Conservation (phyloP, 768 basidiomycete species). For the Mycena pura region DNA sequence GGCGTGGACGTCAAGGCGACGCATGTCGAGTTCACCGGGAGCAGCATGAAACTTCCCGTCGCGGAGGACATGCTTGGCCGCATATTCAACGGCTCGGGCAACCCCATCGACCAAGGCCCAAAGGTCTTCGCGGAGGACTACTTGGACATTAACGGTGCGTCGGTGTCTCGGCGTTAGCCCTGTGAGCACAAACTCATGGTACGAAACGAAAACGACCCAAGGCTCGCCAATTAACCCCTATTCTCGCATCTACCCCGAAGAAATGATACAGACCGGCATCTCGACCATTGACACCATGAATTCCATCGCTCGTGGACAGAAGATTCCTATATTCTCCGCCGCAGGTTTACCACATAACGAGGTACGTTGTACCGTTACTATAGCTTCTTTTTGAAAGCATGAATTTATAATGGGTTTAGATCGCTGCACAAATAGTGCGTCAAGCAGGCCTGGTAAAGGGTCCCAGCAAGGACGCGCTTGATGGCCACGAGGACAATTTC, state of each 20-base stretch:
- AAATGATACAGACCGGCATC: constrained; percentile 99
- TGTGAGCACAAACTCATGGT: too few relatives aligned
- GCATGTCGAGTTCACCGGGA: constrained; percentile 97
- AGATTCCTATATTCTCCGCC: constrained; percentile 99
- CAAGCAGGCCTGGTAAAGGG: constrained; percentile 97
- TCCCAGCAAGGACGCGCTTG: constrained; percentile 96
- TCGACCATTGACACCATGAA: constrained; percentile 99
- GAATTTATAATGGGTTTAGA: constrained; percentile 53
- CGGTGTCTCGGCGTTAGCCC: too few relatives aligned
- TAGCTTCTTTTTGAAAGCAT: constrained; percentile 6
- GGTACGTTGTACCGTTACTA: constrained; percentile 50
- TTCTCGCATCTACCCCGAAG: constrained; percentile 99
- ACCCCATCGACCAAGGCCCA: constrained; percentile 97
- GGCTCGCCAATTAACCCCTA: constrained; percentile 98
- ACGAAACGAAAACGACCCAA: constrained; percentile 42
- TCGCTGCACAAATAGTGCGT: constrained; percentile 99
- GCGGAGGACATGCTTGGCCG: constrained; percentile 99
- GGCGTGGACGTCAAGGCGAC: constrained; percentile 98
- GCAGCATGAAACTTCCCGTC: constrained; percentile 98
- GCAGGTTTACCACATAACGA: constrained; percentile 99
- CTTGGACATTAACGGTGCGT: constrained; percentile 95
- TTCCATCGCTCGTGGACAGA: constrained; percentile 99
- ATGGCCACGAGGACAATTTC: constrained; percentile 99
- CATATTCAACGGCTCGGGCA: constrained; percentile 98
- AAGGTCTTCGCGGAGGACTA: constrained; percentile 99